Base-by-base conservation (phyloP, 2,329 filamentous ascomycete species). In the Nemania diffusa region DNA sequence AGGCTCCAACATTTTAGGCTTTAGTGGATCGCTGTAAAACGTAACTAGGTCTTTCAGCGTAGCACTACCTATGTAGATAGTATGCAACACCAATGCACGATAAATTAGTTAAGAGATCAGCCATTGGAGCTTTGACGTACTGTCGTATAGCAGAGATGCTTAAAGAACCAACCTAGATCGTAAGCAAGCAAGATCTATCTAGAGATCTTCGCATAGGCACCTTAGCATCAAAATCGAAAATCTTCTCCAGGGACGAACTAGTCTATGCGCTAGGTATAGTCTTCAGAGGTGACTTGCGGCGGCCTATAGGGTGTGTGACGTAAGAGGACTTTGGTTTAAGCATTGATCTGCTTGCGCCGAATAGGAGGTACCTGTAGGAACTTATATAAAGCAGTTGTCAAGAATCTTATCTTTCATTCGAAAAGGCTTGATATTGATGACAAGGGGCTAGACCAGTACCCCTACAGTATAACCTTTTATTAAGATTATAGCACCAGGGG, bases 181-280 rank as follows among this genome's bases (percentile, higher is more conserved):
- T 37, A 24, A 57, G 3, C 27, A 29, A 52, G 59, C 22, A 24
- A 48, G 57, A 61, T 51, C 27, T 24, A 32, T 27, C 15, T 32
- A 15, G 17, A 32, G 46, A 58, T 66, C 52, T 58, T 67, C 50
- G 62, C 58, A 64, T 32, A 50, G 24, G 24, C 20, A 32, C 24
- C 60, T 52, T 48, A 24, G 64, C 64, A 67, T 22, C 29, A 20
- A 9, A 52, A 53, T 64, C 37, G 22, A 58, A 32, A 53, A 37
- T 52, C 61, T 53, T 57, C 53, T 15, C 26, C 13, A n/a, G 5
- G 9, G 9, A 51, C 48, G 13, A n/a, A 29, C 40, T 44, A n/a
- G 17, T n/a, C n/a, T n/a, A 37, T 37, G 22, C 46, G 24, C 6
- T 4, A 50, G 3, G 40, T 20, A 32, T 32, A 32, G 29, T 32